Evolutionary conservation across 2,329 filamentous ascomycete species (phyloP), one percentile per base, ranked within the genome.

Genomic region (Pseudogymnoascus sp.): DNA sequence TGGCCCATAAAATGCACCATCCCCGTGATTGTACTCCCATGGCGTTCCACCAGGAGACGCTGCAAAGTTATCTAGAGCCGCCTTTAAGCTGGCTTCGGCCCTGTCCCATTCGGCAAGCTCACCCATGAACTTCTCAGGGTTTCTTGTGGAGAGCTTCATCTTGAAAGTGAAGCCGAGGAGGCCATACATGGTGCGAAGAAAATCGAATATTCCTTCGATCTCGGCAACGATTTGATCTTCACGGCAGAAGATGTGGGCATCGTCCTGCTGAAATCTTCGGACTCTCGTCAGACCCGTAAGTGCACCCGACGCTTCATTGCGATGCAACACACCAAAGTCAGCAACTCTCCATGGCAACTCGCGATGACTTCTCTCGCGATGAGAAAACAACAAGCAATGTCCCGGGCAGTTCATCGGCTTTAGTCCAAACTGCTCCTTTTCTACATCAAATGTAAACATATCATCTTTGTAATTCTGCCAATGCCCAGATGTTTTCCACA

Each of bases 401-500:
- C 92, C 92, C 3, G 95, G 95, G 78, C 95, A 99, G 79, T 97
- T 97, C 95, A 97, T 97, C 28, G 93, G 93, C 79, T 97, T 97
- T 61, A 97, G 79, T 15, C 87, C 92, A 80, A 88, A 92, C 68
- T 87, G 82, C 67, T 89, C 88, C 80, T 96, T 96, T 75, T 97
- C 93, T 33, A 88, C 79, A 63, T 86, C 81, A 69, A 96, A 87
- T n/a, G 87, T 87, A 76, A 92, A 92, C 93, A 97, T 97, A 78
- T 97, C 93, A 67, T 97, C 93, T 73, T 92, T 86, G 80, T 97
- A 95, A 74, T 93, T 87, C 65, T 89, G 85, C 93, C 93, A 97
- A 76, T 97, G 95, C 60, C 95, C 95, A 8, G 92, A 96, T 21
- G 86, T 89, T 79, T 96, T 95, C 95, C 95, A 97, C 13, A 97